Evolutionary conservation across 164 flowering plant species (phyloP), one percentile per base, ranked within the genome.

Genomic region (Warburgia ugandensis): DNA sequence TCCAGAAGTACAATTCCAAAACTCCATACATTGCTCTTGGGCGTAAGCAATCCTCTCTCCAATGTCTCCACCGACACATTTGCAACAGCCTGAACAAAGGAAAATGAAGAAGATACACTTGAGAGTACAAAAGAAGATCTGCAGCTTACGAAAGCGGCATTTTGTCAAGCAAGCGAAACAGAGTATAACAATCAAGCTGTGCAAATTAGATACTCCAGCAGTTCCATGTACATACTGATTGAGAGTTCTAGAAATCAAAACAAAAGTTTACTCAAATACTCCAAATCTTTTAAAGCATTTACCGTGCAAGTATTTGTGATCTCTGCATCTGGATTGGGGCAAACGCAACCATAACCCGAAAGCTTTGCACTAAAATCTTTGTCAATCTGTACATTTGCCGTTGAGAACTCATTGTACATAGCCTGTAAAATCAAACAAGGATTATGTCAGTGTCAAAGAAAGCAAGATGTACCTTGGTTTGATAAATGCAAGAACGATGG

Each of bases 321-420:
- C 47, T 88, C 94, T 29, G 78, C 48, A 61, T 84, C 94, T 3
- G 87, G 80, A 50, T 70, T 67, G 63, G 74, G 78, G 56, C 77
- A 69, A 39, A 77, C 84, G 52, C 96, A 86, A 25, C 99, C 99
- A 72, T 84, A 88, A 57, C 99, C 99, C 8, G 99, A 86, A 60
- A 92, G 96, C 73, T 88, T 92, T 39, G 97, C 95, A 54, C 94
- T 88, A 26, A 86, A 88, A 68, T 88, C 97, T 56, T 92, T 92
- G 64, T 92, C 99, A 35, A 92, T 73, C 66, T 92, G 99, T 65
- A 92, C 80, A 69, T 77, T 86, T 56, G 83, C 77, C 40, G 97
- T 73, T 10, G 94, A 81, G 67, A 92, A 92, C 54, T 92, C 96
- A 22, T 75, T 77, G 81, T 81, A 92, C 99, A 92, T 92, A 23